Evolutionary conservation across 1,284 basidiomycete species (phyloP).

Genomic region (Schizopora paradoxa): DNA sequence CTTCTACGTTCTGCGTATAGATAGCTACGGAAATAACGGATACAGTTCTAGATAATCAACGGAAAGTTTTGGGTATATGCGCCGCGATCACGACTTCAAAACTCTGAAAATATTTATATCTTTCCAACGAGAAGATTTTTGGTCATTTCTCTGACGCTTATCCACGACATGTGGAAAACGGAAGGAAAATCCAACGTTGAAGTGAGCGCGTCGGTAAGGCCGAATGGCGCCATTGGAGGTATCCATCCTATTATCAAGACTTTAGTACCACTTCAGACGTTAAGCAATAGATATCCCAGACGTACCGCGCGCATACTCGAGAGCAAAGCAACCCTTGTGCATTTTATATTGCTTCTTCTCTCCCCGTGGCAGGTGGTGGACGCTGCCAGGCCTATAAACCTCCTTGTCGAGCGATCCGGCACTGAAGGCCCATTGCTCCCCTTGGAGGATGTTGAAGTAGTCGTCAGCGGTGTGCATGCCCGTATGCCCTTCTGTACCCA

Average conservation of each 20-base stretch:
- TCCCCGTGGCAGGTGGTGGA: slow-evolving; percentile 81
- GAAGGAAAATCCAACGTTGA: slow-evolving; percentile 88
- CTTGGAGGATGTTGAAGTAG: slow-evolving; percentile 92
- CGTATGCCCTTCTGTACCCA: slow-evolving; percentile 94
- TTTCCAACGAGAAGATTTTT: slow-evolving; percentile 81
- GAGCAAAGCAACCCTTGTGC: slow-evolving; percentile 89
- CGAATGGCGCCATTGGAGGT: slow-evolving; percentile 88
- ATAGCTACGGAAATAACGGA: too few species aligned
- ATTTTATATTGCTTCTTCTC: slow-evolving; percentile 95
- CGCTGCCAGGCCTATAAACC: slow-evolving; percentile 76
- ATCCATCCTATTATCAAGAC: slow-evolving; percentile 67
- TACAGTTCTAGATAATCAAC: too few species aligned
- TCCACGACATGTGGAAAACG: slow-evolving; percentile 70
- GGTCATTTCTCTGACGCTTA: slow-evolving; percentile 81
- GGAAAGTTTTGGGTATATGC: not conserved
- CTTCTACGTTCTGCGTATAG: too few species aligned
- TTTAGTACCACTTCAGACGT: not conserved
- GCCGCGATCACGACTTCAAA: not conserved
- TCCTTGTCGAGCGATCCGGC: slow-evolving; percentile 81
- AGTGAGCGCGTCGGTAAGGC: slow-evolving; percentile 79
- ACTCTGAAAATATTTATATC: slow-evolving; percentile 45
- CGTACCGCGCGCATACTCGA: slow-evolving; percentile 90
- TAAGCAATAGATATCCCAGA: slow-evolving; percentile 15
- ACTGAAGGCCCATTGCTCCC: slow-evolving; percentile 87
- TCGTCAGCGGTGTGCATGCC: slow-evolving; percentile 94